Base-by-base conservation (phyloP, 805 yeast species). In the Lipomyces spencermartinsiae region DNA sequence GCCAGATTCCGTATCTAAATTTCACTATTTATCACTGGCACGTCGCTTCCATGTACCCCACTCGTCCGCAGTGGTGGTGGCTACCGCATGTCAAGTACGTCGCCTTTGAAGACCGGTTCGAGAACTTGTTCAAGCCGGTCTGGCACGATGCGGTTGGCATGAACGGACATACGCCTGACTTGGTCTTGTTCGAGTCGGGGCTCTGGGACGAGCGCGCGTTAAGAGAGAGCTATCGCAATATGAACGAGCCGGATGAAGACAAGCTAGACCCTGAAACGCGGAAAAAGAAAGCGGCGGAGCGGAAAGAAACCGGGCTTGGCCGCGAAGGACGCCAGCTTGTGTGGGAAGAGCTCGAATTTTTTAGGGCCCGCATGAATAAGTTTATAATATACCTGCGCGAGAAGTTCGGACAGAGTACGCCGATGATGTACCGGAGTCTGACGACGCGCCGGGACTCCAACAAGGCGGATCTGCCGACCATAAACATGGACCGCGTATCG, bases 41-140 rank as follows among this genome's bases (percentile, higher is more conserved):
- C 35, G 63, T 67, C 25, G 64, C 72, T 22, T 63, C 71, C 16
- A 16, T 67, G 46, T 67, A 67, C 59, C 63, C 71, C 22, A 46
- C 57, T 55, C 69, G 69, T 16, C 72, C 72, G 7, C 14, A 56
- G 9, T 69, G 72, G 72, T 69, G 63, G 64, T 69, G 72, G 72
- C 57, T 69, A 16, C 54, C 57, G 22, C 61, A 64, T 57, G 61
- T 69, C 55, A 67, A 67, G 51, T n/a, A 19, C 5, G 64, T 69
- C 43, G 66, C 71, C 16, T 69, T 67, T 54, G 72, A 69, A 37
- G 72, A 69, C 39, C 59, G 72, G 12, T 69, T 63, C 58, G 64
- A 58, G 34, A 25, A 53, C 14, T 19, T 64, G 25, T 69, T 59
- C 58, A 60, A 39, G 54, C 67, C 67, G 7, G 68, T 66, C 16